Evolutionary conservation across 805 yeast genomes (phyloP), one percentile per base, ranked within the genome.

Genomic region (Yarrowia deformans): DNA sequence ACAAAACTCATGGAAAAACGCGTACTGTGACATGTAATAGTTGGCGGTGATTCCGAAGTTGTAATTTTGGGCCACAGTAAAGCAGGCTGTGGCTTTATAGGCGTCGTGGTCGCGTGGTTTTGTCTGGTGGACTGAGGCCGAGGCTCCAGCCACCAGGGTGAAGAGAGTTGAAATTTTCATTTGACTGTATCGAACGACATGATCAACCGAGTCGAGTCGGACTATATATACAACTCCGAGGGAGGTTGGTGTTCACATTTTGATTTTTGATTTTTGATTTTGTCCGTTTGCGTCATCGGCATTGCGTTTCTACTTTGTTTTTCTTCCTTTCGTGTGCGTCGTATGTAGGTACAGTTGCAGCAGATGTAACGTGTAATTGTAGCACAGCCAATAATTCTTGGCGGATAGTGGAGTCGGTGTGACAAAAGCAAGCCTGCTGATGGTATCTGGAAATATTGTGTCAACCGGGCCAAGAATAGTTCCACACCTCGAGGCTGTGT

Each of bases 101-200:
- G 40, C 49, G n/a, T 58, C 64, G n/a, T 58, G 19, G 40, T 58
- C 64, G 43, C 64, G 64, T 8, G 64, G 64, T 43, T 56, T 29
- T 7, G 63, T 56, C 45, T 35, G 40, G 12, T 23, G 23, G 48
- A 58, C 64, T 12, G 61, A 55, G 14, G 61, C 61, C 14, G 64
- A 58, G 29, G 50, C 64, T 58, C 35, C 49, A 18, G 49, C 40
- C 13, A 19, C 49, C 40, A 58, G 50, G 10, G 49, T n/a, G 50
- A 58, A 32, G 3, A 43, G n/a, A n/a, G 29, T 32, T n/a, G 39
- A 7, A 29, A 58, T 12, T 43, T 58, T 58, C 64, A 58, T 58
- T 16, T 29, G 16, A 10, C 10, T 56, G 39, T 40, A 4, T 32
- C 34, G 35, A 48, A 13, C 16, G 8, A 8, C 46, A 18, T 16